These are phyloP conservation scores for Plasmodium gallinaceum DNA, from an alignment of 169 alveolate species.

Conservation along the genomic window DNA sequence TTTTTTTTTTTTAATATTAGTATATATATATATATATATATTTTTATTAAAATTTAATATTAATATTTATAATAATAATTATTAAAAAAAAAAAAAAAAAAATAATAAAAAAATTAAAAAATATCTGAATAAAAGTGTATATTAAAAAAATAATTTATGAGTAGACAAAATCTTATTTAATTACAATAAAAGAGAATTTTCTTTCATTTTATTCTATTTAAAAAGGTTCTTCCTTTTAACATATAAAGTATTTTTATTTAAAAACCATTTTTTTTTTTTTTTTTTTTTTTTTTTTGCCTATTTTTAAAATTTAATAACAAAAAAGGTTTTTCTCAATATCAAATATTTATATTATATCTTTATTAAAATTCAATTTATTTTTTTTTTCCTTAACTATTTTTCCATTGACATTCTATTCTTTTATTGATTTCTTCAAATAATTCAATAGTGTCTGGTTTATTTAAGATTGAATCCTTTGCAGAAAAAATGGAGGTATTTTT, in stretches of 20 bases:
- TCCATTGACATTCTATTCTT: constrained; percentile 37
- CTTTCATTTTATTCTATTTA: neutral
- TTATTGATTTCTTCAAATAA: constrained; percentile 42
- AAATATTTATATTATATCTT: neutral
- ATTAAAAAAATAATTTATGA: neutral
- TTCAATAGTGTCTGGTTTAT: constrained; percentile 26
- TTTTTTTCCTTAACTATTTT: neutral
- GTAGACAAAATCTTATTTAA: constrained; percentile 3
- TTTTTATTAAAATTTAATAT: neutral
- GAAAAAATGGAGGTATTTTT: constrained; percentile 68
- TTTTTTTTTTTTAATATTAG: neutral
- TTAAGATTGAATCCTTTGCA: constrained; percentile 59
- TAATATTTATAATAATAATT: neutral
- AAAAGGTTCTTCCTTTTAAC: neutral
- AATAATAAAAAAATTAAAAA: too few species aligned
- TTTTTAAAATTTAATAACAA: too few species aligned
- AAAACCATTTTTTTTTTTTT: too few species aligned
- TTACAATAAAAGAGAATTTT: neutral
- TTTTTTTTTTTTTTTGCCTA: too few species aligned
- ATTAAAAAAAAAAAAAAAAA: neutral
- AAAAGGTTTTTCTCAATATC: too few species aligned
- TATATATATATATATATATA: neutral
- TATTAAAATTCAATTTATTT: neutral
- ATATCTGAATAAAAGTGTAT: too few species aligned
- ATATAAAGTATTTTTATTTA: too few species aligned